Base-by-base conservation (phyloP, 2,329 filamentous ascomycete species). In the Endoconidiophora polonica region DNA sequence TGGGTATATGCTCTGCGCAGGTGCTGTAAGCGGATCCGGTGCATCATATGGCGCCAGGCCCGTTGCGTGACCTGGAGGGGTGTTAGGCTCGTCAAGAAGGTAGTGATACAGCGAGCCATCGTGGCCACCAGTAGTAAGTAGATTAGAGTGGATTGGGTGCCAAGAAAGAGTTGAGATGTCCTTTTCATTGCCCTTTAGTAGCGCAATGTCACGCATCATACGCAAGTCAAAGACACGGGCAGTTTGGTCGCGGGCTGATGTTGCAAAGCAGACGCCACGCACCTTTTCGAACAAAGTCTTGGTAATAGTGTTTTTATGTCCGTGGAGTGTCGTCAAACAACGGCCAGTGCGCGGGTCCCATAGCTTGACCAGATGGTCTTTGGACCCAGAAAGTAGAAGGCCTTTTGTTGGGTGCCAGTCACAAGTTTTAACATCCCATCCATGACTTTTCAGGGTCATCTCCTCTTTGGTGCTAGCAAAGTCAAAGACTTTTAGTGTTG, bases 391-490 rank as follows among this genome's bases (percentile, higher is more conserved):
- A 3, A 94, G 90, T 29, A 98, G 74, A 3, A 98, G 68, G 1
- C 91, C 91, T 67, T 95, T 96, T 18, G 82, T 84, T 1, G 90
- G 88, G 67, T 98, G 91, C 91, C 91, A 98, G 62, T 98, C 90
- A 52, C 93, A 93, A 48, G 81, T 86, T 65, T 96, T 96, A 18
- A 86, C 88, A 61, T 98, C 91, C 91, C 91, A 98, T 56, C 87
- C 86, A 63, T 98, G 91, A n/a, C 91, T 91, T 38, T 81, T 83
- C 38, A 98, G 68, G 9, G 83, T 82, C 1, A 81, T 82, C 60
- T 96, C 88, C 62, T 87, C 84, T 22, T 79, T 74, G 16, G 87
- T 86, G 24, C 81, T 79, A 7, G 87, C 86, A 65, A 98, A 98
- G 64, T 98, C 91, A 63, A 91, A 96, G 53, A 98, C 91, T 65